Conservation (phyloP, 768 basidiomycete species). For the Clathrus columnatus region DNA sequence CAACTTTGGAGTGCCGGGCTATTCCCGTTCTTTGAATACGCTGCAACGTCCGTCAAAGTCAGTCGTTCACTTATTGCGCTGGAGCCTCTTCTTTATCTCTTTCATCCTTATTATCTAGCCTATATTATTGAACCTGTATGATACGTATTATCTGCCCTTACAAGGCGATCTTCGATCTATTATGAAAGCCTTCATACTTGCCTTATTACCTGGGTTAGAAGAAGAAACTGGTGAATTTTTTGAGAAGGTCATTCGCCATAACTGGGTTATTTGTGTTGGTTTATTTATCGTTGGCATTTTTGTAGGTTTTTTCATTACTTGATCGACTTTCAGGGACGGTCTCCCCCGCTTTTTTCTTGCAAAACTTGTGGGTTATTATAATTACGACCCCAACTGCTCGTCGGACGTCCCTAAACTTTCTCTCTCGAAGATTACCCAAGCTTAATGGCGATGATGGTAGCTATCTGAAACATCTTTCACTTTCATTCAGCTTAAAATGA, state of each 20-base stretch:
- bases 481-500: slow-evolving; percentile 4
- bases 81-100: neutral
- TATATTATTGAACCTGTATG: slow-evolving; percentile 82
- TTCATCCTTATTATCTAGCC: no score
- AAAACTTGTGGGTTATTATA: slow-evolving; percentile 92
- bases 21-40: slow-evolving; percentile 98
- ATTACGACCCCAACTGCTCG: slow-evolving; percentile 81
- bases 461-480: slow-evolving; percentile 8
- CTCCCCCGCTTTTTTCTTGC: slow-evolving; percentile 84
- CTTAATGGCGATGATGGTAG: slow-evolving; percentile 66
- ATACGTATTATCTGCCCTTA: slow-evolving; percentile 84
- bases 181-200: slow-evolving; percentile 91
- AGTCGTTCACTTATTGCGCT: slow-evolving; percentile 7
- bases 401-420: slow-evolving; percentile 79
- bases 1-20: slow-evolving; percentile 91
- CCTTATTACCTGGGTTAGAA: slow-evolving; percentile 89
- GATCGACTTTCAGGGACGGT: slow-evolving; percentile 79
- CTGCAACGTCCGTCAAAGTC: slow-evolving; percentile 97
- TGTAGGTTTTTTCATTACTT: slow-evolving; percentile 68
- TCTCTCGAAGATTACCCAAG: slow-evolving; percentile 70
- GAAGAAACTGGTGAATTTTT: slow-evolving; percentile 98
- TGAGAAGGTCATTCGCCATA: slow-evolving; percentile 53
- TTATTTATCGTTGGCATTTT: neutral
- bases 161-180: slow-evolving; percentile 74
- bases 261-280: neutral